These are phyloP conservation scores for Casuarina equisetifolia DNA, from an alignment of 306 rosid species.

Conservation along the genomic window DNA sequence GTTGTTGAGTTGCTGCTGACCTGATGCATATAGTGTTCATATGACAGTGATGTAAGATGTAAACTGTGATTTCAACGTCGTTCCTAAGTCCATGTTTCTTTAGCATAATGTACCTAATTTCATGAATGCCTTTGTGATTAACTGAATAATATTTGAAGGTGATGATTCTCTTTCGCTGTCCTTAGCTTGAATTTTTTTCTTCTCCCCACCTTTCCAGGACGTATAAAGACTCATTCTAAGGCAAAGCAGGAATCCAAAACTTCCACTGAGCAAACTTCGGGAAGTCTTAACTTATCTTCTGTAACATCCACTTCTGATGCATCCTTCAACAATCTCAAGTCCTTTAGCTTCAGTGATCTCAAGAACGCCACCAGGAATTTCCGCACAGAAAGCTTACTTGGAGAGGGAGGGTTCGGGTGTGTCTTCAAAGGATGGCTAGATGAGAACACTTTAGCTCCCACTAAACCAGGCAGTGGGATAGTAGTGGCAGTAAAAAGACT, in stretches of 20 bases:
- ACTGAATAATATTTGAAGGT: conserved; percentile 8
- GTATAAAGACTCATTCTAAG: conserved; percentile 37
- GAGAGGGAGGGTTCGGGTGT: conserved; percentile 92
- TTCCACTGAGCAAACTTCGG: conserved; percentile 19
- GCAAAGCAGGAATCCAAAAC: conserved; percentile 31
- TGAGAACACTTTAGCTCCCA: conserved; percentile 62
- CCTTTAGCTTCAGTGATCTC: conserved; percentile 72
- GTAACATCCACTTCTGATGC: conserved; percentile 31
- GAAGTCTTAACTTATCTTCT: conserved; percentile 13
- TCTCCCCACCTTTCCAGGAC: conserved; percentile 35
- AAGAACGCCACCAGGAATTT: conserved; percentile 79
- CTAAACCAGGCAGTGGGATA: conserved; percentile 83
- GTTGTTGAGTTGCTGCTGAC: too few species aligned
- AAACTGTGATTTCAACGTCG: not conserved
- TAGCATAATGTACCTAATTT: not conserved
- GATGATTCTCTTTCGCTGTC: conserved; percentile 19
- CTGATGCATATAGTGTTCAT: not conserved
- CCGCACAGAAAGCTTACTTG: conserved; percentile 66
- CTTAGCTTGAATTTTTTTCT: conserved; percentile 20
- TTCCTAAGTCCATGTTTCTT: not conserved
- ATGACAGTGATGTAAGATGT: not conserved
- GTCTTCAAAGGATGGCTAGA: conserved; percentile 95
- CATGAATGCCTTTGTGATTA: not conserved
- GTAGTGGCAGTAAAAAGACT: conserved; percentile 91
- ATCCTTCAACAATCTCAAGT: conserved; percentile 46